These are phyloP conservation scores for Leccinum rimulosum DNA, from an alignment of 768 basidiomycete genomes.

Conservation along the genomic window DNA sequence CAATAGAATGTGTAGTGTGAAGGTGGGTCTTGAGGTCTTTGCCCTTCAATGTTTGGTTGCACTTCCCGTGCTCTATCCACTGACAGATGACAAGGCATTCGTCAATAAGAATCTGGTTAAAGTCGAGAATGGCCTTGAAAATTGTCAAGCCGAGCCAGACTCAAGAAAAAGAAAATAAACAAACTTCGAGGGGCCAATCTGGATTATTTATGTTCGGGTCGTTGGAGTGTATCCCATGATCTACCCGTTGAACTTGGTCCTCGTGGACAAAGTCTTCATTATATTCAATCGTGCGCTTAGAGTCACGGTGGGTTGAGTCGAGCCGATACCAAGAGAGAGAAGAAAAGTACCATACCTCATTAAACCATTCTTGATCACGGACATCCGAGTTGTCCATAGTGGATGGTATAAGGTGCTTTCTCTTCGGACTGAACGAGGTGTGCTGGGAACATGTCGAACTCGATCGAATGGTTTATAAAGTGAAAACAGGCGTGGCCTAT, in stretches of 20 bases:
- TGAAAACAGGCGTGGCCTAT: neutral
- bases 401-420: neutral
- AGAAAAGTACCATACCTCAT: neutral
- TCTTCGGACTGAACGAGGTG: neutral
- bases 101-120: constrained; percentile 4
- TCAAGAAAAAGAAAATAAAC: neutral
- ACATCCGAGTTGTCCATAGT: neutral
- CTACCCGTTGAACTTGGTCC: neutral
- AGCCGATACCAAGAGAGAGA: neutral
- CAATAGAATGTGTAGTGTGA: neutral
- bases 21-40: constrained; percentile 10
- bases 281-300: constrained; percentile 1
- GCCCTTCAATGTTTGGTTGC: neutral
- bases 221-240: constrained; percentile 2
- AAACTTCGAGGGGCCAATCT: constrained; percentile 2
- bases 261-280: neutral
- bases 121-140: constrained; percentile 2
- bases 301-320: neutral
- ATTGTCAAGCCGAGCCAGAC: neutral
- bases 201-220: neutral
- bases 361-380: neutral
- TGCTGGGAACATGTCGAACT: neutral
- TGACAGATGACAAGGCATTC: neutral
- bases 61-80: constrained; percentile 5
- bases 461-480: constrained; percentile 7